These are phyloP conservation scores for Cichorium intybus DNA, from an alignment of 140 eudicot species.

Conservation along the genomic window DNA sequence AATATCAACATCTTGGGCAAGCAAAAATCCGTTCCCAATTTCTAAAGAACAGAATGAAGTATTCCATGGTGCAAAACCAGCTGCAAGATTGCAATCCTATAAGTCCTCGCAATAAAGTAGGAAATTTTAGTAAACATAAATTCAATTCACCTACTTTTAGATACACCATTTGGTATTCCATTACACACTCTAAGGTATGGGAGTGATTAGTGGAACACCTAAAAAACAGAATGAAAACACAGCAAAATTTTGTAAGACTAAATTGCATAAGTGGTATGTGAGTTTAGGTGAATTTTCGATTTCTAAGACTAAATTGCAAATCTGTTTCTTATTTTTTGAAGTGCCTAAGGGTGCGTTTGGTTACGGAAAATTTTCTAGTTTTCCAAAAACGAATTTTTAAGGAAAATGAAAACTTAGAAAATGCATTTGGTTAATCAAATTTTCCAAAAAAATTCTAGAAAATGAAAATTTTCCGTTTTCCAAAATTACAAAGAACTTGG, in stretches of 20 bases:
- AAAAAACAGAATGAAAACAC: neutral
- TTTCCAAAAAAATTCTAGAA: too few species aligned
- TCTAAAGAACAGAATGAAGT: slow-evolving; percentile 49
- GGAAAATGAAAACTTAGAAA: too few species aligned
- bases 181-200: slow-evolving; percentile 49
- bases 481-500: too few species aligned
- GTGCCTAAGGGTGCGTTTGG: too few species aligned
- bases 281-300: neutral
- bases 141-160: slow-evolving; percentile 46
- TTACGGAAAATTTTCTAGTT: too few species aligned
- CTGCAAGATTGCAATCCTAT: slow-evolving; percentile 71
- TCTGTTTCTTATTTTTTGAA: too few species aligned
- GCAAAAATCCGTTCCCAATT: slow-evolving; percentile 45
- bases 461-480: too few species aligned
- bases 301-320: too few species aligned
- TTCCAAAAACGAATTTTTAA: too few species aligned
- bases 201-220: neutral
- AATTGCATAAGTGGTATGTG: neutral
- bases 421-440: too few species aligned
- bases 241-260: neutral
- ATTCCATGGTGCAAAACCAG: slow-evolving; percentile 75
- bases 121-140: neutral
- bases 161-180: slow-evolving; percentile 76
- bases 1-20: slow-evolving; percentile 57
- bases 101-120: neutral